Evolutionary conservation across 192 early-diverging fungal species (phyloP), one percentile per base, ranked within the genome.

Genomic region (Coemansia sp.): DNA sequence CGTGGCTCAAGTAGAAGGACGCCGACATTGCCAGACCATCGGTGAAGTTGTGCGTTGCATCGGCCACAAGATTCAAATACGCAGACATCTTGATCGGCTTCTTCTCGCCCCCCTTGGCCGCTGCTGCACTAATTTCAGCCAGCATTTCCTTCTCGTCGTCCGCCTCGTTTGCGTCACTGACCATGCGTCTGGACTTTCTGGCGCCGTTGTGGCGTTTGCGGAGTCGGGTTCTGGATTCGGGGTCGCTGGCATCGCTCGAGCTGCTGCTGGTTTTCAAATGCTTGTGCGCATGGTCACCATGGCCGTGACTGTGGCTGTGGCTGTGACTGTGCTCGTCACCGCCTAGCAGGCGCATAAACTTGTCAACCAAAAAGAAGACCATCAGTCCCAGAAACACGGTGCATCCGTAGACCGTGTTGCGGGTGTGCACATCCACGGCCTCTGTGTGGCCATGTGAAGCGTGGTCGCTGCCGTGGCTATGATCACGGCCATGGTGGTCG

Each of bases 21-120:
- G 91, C 90, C 0, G 92, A 87, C 87, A 94, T 90, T 5, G 92
- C 89, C 43, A 94, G 77, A 5, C 93, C 93, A 63, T 95, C 93
- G 6, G 93, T 92, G 67, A 94, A 92, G 74, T 92, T 92, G 85
- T 95, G 93, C 11, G 92, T 87, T 12, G 89, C 87, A 69, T 91
- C 90, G 15, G 93, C 93, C 53, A 95, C 86, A n/a, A 92, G 77
- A 67, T 95, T 92, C 57, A 94, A 67, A 61, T 92, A 92, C 4
- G 93, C 92, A 4, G 88, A 89, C 7, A 90, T 69, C 69, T 89
- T 91, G 80, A 91, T 85, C 53, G 52, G 78, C 53, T 57, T 43
- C 47, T 70, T 70, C 50, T 21, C 63, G n/a, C 63, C 65, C 50
- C 57, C 69, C 18, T 54, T 45, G 45, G 41, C 54, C 37, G 42